These are phyloP conservation scores for Leccinellum rugosiceps DNA, from an alignment of 768 basidiomycete species.

Conservation along the genomic window DNA sequence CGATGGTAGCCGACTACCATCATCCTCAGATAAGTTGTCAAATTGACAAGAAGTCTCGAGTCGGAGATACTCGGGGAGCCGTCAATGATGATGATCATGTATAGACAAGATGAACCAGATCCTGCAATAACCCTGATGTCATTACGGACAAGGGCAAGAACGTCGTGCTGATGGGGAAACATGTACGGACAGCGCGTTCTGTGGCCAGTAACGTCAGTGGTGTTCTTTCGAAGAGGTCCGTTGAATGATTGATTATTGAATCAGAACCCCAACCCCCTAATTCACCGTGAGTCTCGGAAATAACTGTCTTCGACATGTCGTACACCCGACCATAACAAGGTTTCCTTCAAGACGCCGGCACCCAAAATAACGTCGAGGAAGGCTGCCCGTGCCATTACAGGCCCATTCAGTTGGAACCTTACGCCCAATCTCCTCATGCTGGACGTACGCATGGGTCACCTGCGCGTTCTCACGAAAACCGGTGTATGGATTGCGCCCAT, in stretches of 20 bases:
- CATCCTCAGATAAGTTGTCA: not conserved
- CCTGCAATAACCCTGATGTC: not conserved
- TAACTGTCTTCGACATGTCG: not conserved
- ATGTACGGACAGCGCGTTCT: conserved; percentile 27
- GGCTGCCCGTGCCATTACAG: conserved; percentile 27
- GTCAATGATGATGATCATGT: not conserved
- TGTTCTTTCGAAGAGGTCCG: conserved; percentile 32
- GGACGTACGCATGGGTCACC: not conserved
- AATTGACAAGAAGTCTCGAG: not conserved
- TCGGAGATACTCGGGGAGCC: not conserved
- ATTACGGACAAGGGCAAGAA: not conserved
- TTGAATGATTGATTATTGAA: conserved; percentile 16
- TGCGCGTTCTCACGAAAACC: conserved; percentile 39
- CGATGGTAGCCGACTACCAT: not conserved
- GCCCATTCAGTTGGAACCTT: conserved; percentile 33
- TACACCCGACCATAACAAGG: conserved; percentile 20
- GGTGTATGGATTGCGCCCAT: conserved; percentile 17
- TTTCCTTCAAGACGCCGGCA: conserved; percentile 45
- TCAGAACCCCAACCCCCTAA: conserved; percentile 45
- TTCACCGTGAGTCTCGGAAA: conserved; percentile 34
- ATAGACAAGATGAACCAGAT: not conserved
- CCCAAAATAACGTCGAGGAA: conserved; percentile 34
- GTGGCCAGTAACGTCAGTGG: not conserved
- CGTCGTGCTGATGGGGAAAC: conserved; percentile 37
- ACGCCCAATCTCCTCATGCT: not conserved